phyloP scores from a whole-genome alignment of 805 yeast species.

The Ogataea methanolica region DNA sequence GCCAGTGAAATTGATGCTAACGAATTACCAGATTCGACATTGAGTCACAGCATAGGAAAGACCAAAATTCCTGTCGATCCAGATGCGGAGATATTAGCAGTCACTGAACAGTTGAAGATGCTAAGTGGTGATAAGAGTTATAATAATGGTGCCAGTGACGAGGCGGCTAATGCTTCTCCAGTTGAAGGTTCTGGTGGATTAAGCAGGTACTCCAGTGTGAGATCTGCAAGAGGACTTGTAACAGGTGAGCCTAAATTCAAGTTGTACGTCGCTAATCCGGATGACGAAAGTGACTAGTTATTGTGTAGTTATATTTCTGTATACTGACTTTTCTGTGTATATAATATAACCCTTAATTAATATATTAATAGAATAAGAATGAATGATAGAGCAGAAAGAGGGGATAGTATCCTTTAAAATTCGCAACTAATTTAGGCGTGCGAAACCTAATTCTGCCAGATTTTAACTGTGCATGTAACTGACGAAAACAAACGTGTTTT shows the following conservation, averaged over 20 bases:
- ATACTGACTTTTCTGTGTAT: background rate
- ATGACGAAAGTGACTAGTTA: constrained; percentile 33
- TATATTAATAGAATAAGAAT: too few species aligned
- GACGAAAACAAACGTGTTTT: too few species aligned
- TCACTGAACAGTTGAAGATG: constrained; percentile 27
- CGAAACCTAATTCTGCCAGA: too few species aligned
- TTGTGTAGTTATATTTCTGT: background rate
- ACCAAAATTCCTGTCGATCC: constrained; percentile 28
- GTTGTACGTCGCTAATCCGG: constrained; percentile 58
- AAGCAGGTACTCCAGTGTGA: constrained; percentile 32
- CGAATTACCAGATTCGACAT: constrained; percentile 37
- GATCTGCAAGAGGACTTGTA: constrained; percentile 22
- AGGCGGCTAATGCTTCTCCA: background rate
- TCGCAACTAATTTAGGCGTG: too few species aligned
- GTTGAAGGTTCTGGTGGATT: constrained; percentile 10
- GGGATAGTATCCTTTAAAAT: too few species aligned
- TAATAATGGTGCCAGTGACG: constrained; percentile 1
- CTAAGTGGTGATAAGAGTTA: constrained; percentile 11
- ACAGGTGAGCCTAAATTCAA: constrained; percentile 37
- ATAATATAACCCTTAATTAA: background rate
- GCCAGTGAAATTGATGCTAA: constrained; percentile 75
- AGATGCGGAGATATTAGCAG: constrained; percentile 29
- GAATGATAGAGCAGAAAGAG: too few species aligned
- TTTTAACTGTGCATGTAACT: too few species aligned
- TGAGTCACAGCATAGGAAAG: constrained; percentile 23